Conservation (phyloP, 805 yeast genomes). For the Teunomyces gatunensis region DNA sequence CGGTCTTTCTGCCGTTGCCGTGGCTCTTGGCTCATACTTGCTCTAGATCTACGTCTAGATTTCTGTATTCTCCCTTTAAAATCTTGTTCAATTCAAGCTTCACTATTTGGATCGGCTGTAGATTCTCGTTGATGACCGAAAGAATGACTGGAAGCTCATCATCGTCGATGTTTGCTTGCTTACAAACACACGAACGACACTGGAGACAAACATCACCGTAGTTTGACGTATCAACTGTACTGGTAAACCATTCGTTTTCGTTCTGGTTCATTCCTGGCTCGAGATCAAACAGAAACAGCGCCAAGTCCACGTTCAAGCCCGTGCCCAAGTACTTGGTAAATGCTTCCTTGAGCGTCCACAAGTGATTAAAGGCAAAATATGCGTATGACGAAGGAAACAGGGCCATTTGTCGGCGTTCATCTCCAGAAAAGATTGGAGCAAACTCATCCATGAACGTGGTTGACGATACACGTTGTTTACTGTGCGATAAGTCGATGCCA, state of each 20-base stretch:
- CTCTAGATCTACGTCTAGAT: neutral
- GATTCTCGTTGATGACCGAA: constrained; percentile 6
- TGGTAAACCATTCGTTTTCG: neutral
- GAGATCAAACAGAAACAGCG: neutral
- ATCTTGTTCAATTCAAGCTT: neutral
- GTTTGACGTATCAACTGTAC: neutral
- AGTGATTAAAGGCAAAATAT: constrained; percentile 46
- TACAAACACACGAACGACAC: constrained; percentile 7
- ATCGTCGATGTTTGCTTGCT: neutral
- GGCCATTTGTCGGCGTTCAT: constrained; percentile 2
- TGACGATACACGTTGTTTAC: constrained; percentile 25
- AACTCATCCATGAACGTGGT: constrained; percentile 34
- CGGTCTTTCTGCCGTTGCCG: constrained; percentile 1
- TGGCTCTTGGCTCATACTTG: neutral
- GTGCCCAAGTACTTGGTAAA: constrained; percentile 65
- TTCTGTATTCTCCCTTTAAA: neutral
- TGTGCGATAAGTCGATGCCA: constrained; percentile 40
- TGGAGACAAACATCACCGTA: neutral
- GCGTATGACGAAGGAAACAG: constrained; percentile 27
- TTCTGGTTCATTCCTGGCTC: neutral
- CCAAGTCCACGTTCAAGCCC: constrained; percentile 39
- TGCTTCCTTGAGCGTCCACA: constrained; percentile 82
- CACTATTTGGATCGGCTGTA: neutral
- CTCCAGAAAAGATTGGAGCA: constrained; percentile 4
- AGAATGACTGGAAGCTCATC: constrained; percentile 8